These are phyloP conservation scores for Adenanthera pavonina DNA, from an alignment of 306 rosid genomes.

Conservation along the genomic window DNA sequence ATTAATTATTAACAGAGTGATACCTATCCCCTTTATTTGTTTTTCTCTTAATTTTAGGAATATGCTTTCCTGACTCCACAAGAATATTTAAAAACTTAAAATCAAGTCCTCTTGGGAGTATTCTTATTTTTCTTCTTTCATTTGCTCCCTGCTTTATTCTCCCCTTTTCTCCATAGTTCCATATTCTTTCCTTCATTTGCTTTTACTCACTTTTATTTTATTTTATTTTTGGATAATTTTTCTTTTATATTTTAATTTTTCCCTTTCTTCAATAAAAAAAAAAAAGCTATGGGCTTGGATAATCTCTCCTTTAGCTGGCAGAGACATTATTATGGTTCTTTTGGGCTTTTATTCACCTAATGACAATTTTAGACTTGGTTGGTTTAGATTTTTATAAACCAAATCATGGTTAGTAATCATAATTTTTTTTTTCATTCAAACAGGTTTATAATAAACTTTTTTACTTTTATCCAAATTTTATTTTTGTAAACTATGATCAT, in stretches of 20 bases:
- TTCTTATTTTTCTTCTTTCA: neutral
- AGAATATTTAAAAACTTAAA: neutral
- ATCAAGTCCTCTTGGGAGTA: neutral
- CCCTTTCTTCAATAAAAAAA: neutral
- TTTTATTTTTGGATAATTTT: neutral
- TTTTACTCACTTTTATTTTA: neutral
- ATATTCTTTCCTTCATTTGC: neutral
- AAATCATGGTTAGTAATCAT: no score
- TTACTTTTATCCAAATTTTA: no score
- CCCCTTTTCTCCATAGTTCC: neutral
- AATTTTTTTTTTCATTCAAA: no score
- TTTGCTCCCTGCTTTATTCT: neutral
- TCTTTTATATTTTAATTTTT: neutral
- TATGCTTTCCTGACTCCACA: constrained; percentile 8
- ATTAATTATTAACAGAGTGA: neutral
- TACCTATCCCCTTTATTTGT: no score
- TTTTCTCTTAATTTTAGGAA: neutral
- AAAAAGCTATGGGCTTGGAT: neutral
- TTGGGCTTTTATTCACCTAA: constrained; percentile 12
- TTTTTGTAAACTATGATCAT: no score
- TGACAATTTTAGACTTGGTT: no score
- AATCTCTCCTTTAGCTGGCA: neutral
- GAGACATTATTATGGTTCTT: neutral
- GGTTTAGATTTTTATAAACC: no score
- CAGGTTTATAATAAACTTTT: no score